Conservation (phyloP, 1,284 basidiomycete genomes). For the Xerocomus minutiporus region DNA sequence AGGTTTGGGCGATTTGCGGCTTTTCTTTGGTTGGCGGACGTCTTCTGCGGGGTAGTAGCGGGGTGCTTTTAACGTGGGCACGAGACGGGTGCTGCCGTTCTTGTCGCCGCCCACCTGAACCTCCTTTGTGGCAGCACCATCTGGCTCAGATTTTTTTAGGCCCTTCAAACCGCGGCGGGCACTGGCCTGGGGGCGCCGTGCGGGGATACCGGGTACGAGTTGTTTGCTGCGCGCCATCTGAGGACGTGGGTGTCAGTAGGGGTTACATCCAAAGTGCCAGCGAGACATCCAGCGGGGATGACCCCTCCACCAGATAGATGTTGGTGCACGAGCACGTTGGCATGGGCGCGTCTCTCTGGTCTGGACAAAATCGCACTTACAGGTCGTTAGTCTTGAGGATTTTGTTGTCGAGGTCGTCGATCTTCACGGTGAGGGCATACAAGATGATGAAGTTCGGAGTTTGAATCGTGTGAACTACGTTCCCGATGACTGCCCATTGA, state of each 20-base stretch:
- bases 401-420: constrained; percentile 31
- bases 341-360: constrained; percentile 1
- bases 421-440: constrained; percentile 15
- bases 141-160: constrained; percentile 71
- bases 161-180: constrained; percentile 80
- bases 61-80: constrained; percentile 83
- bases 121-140: constrained; percentile 66
- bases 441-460: constrained; percentile 25
- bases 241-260: constrained; percentile 22
- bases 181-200: constrained; percentile 78
- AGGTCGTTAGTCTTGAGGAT: constrained; percentile 39
- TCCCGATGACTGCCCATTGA: constrained; percentile 9
- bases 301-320: not conserved
- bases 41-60: constrained; percentile 99
- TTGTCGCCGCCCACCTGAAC: constrained; percentile 85
- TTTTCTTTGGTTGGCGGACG: constrained; percentile 85
- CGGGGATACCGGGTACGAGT: constrained; percentile 73
- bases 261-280: constrained; percentile 32
- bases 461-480: constrained; percentile 25
- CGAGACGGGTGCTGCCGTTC: constrained; percentile 86
- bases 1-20: constrained; percentile 80
- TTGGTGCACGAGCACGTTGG: not conserved
- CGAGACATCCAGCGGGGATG: constrained; percentile 35
- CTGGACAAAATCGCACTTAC: constrained; percentile 32
- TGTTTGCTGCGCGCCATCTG: constrained; percentile 93